A percentile compares a stretch with the other conserved stretches of the same genome.
These are phyloP conservation scores for Solanum piurae DNA, from an alignment of 257 asterid species.

Conservation along the genomic window DNA sequence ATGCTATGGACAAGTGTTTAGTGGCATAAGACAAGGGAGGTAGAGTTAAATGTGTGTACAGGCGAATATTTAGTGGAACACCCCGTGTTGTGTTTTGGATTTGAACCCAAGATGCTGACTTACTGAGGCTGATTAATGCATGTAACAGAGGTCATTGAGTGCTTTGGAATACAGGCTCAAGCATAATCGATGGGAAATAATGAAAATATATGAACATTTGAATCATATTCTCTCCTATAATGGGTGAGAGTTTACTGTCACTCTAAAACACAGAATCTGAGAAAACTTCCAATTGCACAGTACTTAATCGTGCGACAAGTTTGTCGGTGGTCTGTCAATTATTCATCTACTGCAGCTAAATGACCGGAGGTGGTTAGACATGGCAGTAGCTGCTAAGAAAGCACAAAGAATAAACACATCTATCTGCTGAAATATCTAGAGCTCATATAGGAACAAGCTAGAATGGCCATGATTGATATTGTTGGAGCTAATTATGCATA, in stretches of 20 bases:
- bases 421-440: not conserved
- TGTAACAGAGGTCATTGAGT: not conserved
- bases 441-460: not conserved
- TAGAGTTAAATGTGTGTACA: not conserved
- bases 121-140: not conserved
- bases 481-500: not conserved
- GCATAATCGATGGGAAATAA: not conserved
- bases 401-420: not conserved
- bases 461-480: not conserved
- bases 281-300: not conserved
- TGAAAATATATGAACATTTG: not conserved
- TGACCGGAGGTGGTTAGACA: not conserved
- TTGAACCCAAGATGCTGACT: not conserved
- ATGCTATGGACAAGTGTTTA: not conserved
- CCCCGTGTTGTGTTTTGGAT: not conserved
- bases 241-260: not conserved
- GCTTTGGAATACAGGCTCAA: not conserved
- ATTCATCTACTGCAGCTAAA: not conserved
- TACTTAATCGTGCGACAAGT: not conserved
- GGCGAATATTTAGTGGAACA: not conserved
- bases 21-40: not conserved
- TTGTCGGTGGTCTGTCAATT: not conserved
- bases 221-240: not conserved
- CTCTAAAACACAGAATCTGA: not conserved
- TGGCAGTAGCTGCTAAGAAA: not conserved